Base-by-base conservation (phyloP, 208 protist genomes). In the Crithidia brevicula region DNA sequence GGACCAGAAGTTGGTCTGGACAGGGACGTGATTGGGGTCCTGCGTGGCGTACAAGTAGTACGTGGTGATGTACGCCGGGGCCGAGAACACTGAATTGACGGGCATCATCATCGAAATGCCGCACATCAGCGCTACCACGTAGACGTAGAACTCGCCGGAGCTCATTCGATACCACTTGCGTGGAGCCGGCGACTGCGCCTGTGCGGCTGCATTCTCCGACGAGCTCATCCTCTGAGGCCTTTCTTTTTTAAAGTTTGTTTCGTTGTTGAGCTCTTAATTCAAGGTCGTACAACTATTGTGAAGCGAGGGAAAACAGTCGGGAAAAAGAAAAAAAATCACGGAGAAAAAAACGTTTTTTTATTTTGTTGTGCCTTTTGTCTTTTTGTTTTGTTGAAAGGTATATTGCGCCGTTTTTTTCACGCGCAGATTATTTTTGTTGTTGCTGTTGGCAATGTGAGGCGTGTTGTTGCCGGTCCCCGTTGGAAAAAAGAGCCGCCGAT, bases 101-200 rank as follows among this genome's bases (percentile, higher is more conserved):
- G 89, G 85, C 67, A 96, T 86, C 30, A 97, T 59, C 61, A 89
- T 83, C 23, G 84, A 90, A 10, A 91, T 57, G 40, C 93, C 91
- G 40, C 77, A 82, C 42, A 95, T 53, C 42, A 94, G 51, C 16
- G 88, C 70, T 11, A 84, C 78, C 9, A 82, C 58, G 67, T 91
- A 95, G 56, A 82, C 65, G 31, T 74, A 88, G 10, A 77, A 50
- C 67, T 86, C 74, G 42, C 46, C 54, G 1, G 33, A 4, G 0
- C 66, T 60, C 46, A 76, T 69, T 10, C 38, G 23, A 22, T 69
- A 62, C 68, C 68, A 67, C 62, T 58, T 46, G 63, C 47, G 45
- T 4, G 4, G n/a, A 23, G 56, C n/a, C 56, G 33, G 11, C 27
- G 13, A 10, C 36, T 8, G 38, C 34, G 42, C 27, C 18, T 4